These are phyloP conservation scores for Neofusicoccum ribis DNA, from an alignment of 2,329 filamentous ascomycete genomes.

Conservation along the genomic window DNA sequence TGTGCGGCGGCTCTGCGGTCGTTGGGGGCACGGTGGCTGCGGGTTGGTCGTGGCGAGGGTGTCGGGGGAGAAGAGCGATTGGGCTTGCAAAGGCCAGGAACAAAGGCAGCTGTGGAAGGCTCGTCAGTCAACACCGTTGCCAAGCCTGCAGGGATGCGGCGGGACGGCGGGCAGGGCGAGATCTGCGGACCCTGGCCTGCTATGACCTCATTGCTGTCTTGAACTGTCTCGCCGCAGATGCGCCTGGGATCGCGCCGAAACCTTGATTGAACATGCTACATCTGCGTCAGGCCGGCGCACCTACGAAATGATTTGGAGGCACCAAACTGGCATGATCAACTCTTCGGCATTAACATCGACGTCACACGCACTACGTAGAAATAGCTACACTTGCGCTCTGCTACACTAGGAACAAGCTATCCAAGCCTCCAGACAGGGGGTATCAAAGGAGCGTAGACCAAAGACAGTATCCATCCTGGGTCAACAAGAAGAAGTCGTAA, in stretches of 20 bases:
- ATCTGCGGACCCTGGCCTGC: slow-evolving; percentile 5
- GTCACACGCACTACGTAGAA: background rate
- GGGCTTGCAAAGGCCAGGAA: background rate
- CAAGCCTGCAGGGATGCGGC: slow-evolving; percentile 10
- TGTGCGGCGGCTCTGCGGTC: background rate
- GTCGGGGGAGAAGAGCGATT: background rate
- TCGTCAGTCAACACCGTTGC: background rate
- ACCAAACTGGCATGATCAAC: background rate
- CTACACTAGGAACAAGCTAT: background rate
- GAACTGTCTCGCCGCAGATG: background rate
- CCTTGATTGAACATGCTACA: background rate
- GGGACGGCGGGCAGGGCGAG: too few species aligned
- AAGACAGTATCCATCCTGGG: background rate
- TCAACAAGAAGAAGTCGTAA: background rate
- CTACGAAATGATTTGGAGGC: background rate
- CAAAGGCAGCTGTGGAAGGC: background rate
- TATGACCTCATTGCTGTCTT: slow-evolving; percentile 6
- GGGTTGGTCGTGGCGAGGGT: background rate
- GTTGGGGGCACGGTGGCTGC: background rate
- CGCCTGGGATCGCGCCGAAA: background rate
- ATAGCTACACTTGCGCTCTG: background rate
- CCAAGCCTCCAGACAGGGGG: slow-evolving; percentile 2
- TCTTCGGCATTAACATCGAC: background rate
- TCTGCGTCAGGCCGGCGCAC: too few species aligned
- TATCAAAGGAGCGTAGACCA: slow-evolving; percentile 14